Percentiles rank a stretch among this genome's conserved stretches.
Evolutionary conservation across 768 basidiomycete genomes (phyloP).

Genomic region (Ramaria rubella): DNA sequence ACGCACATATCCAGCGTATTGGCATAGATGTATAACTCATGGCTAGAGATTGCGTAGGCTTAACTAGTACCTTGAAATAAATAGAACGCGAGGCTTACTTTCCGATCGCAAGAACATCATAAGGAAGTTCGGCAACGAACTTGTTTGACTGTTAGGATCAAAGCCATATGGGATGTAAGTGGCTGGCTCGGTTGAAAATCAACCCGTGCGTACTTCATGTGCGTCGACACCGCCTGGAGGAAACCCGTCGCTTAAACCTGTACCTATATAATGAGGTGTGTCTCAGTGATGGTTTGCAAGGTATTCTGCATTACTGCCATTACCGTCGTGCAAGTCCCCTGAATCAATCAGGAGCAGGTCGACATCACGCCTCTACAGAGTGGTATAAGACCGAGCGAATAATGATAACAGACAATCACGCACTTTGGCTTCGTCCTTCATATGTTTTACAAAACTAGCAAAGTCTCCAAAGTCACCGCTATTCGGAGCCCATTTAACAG

Average conservation of each 20-base stretch:
- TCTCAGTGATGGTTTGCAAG: constrained; percentile 9
- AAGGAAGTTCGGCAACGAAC: constrained; percentile 65
- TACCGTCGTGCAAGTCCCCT: constrained; percentile 69
- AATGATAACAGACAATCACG: constrained; percentile 8
- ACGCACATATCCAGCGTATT: constrained; percentile 59
- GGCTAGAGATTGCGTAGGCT: constrained; percentile 41
- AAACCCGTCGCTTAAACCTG: constrained; percentile 71
- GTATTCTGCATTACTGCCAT: neutral
- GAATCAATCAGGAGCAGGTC: constrained; percentile 77
- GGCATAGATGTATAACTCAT: constrained; percentile 73
- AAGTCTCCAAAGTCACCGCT: constrained; percentile 74
- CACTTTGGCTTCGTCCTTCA: constrained; percentile 68
- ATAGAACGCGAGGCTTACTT: constrained; percentile 44
- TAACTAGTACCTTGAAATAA: too few relatives aligned
- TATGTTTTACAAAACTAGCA: constrained; percentile 75
- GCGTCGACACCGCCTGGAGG: constrained; percentile 64
- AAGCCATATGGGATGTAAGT: neutral
- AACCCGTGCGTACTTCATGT: constrained; percentile 47
- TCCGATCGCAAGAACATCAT: constrained; percentile 79
- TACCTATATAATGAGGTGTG: constrained; percentile 36
- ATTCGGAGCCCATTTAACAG: neutral
- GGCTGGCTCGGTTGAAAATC: neutral
- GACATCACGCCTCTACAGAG: constrained; percentile 52
- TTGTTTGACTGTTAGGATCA: constrained; percentile 49
- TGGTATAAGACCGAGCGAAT: neutral